Percentiles rank a stretch among this genome's conserved stretches.
phyloP scores from a whole-genome alignment of 192 early-diverging fungal species.

The Jimgerdemannia flammicorona region DNA sequence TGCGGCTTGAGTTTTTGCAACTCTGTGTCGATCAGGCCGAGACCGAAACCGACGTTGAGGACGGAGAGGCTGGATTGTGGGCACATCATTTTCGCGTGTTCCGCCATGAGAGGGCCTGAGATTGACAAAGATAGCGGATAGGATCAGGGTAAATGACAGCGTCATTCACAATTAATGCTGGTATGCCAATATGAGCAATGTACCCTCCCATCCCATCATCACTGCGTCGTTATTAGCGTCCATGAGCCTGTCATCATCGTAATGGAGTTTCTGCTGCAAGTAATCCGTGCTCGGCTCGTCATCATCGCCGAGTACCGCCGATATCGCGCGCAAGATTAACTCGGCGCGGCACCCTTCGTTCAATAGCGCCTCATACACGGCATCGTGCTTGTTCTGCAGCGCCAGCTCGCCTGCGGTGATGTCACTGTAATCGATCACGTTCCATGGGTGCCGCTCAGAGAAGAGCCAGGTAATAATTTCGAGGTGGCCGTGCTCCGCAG shows the following conservation, averaged over 20 bases:
- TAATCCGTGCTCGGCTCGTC: constrained; percentile 72
- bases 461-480: constrained; percentile 58
- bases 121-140: background rate
- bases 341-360: constrained; percentile 84
- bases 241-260: constrained; percentile 74
- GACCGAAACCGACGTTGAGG: constrained; percentile 83
- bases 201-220: constrained; percentile 96
- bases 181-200: too few relatives aligned
- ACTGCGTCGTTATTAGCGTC: constrained; percentile 90
- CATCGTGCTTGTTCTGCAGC: constrained; percentile 55
- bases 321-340: constrained; percentile 60
- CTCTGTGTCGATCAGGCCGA: constrained; percentile 85
- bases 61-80: constrained; percentile 53
- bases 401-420: constrained; percentile 86
- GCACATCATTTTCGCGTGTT: constrained; percentile 78
- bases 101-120: constrained; percentile 76
- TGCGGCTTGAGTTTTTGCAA: constrained; percentile 71
- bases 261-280: constrained; percentile 72
- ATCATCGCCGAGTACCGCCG: constrained; percentile 30
- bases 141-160: too few relatives aligned
- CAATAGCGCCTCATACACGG: constrained; percentile 76
- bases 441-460: constrained; percentile 77
- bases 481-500: constrained; percentile 60
- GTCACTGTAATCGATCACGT: constrained; percentile 69
- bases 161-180: too few relatives aligned